Conservation (phyloP, 768 basidiomycete species). For the Tephrocybe sp. region DNA sequence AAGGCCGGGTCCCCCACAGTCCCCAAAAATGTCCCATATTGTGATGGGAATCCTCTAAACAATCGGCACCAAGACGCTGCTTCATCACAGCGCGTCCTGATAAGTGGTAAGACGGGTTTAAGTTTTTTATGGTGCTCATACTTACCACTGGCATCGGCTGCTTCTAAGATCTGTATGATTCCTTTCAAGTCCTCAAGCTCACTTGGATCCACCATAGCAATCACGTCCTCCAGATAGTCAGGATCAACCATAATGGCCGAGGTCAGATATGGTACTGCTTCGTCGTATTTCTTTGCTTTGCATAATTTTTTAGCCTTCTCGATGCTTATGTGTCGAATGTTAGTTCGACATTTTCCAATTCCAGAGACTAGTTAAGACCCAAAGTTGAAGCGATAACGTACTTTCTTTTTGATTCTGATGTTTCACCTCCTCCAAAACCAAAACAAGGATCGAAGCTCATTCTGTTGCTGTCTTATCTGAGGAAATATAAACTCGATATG, state of each 20-base stretch:
- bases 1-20: slow-evolving; percentile 39
- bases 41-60: slow-evolving; percentile 36
- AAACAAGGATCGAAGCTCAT: slow-evolving; percentile 9
- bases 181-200: not conserved
- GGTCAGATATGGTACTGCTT: not conserved
- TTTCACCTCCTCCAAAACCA: not conserved
- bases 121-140: too few relatives aligned
- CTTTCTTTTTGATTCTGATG: not conserved
- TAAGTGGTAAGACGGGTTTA: not conserved
- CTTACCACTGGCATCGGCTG: not conserved
- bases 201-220: not conserved
- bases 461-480: too few relatives aligned
- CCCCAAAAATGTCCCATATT: slow-evolving; percentile 36
- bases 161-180: not conserved
- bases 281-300: not conserved
- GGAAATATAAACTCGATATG: too few relatives aligned
- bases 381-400: not conserved
- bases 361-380: not conserved
- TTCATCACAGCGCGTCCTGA: slow-evolving; percentile 17
- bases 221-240: not conserved
- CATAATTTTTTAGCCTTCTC: not conserved
- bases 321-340: not conserved
- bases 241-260: not conserved
- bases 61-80: slow-evolving; percentile 26
- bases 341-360: not conserved